Conservation (phyloP, 345 rosid genomes). For the Lagerstroemia speciosa region DNA sequence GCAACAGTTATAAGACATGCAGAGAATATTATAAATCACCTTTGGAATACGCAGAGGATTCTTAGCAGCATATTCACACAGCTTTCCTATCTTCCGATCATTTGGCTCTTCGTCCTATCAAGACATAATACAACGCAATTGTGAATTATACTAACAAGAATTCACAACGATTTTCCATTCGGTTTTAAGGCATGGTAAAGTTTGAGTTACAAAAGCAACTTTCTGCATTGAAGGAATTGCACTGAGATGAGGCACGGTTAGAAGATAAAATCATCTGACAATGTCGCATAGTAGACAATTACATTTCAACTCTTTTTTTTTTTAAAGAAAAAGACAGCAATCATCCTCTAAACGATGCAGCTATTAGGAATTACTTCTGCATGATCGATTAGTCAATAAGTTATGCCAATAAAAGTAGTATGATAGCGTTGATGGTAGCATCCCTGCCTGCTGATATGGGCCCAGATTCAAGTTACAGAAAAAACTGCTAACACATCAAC, state of each 20-base stretch:
- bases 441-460: not conserved
- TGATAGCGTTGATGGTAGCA: not conserved
- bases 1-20: not conserved
- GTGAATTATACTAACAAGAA: not conserved
- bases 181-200: not conserved
- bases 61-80: slow-evolving; percentile 90
- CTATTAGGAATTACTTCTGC: not conserved
- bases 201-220: not conserved
- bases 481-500: too few relatives aligned
- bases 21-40: slow-evolving; percentile 33
- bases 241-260: not conserved
- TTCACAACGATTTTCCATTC: not conserved
- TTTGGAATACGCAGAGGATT: slow-evolving; percentile 90
- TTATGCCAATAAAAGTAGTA: not conserved
- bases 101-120: slow-evolving; percentile 84
- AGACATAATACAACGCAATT: not conserved
- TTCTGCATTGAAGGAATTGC: not conserved
- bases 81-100: slow-evolving; percentile 83
- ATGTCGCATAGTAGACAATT: not conserved
- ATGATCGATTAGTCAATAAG: not conserved
- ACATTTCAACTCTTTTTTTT: not conserved
- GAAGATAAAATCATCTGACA: not conserved
- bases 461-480: too few relatives aligned
- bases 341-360: not conserved
- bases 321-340: not conserved